These are phyloP conservation scores for Pyrrhoderma noxium DNA, from an alignment of 1,284 basidiomycete genomes.

Conservation along the genomic window DNA sequence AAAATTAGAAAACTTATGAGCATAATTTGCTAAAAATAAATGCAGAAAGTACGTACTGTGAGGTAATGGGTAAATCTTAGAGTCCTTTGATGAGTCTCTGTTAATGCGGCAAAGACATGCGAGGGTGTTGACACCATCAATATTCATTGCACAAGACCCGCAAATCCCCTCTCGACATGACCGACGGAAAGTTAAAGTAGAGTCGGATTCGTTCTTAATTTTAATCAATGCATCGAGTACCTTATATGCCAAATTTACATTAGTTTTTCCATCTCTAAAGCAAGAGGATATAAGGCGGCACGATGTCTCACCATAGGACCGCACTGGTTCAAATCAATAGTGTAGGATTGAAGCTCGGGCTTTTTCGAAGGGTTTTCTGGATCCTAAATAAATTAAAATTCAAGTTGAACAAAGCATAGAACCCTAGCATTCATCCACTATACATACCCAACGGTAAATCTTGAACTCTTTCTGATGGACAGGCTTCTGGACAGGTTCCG, in stretches of 20 bases:
- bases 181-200: constrained; percentile 92
- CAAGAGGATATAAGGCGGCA: constrained; percentile 3
- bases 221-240: constrained; percentile 93
- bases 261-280: background rate
- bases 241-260: constrained; percentile 28
- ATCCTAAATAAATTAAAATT: constrained; percentile 49
- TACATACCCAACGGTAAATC: constrained; percentile 89
- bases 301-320: constrained; percentile 80
- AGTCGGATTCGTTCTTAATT: constrained; percentile 98
- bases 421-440: background rate
- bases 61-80: constrained; percentile 97
- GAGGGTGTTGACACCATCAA: constrained; percentile 95
- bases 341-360: constrained; percentile 88
- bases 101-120: constrained; percentile 97
- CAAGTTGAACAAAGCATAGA: background rate
- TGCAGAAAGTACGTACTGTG: constrained; percentile 66
- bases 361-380: constrained; percentile 93
- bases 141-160: constrained; percentile 99
- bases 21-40: background rate
- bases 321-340: constrained; percentile 88
- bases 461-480: constrained; percentile 79
- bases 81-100: constrained; percentile 60
- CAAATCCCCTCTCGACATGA: constrained; percentile 98
- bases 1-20: background rate
- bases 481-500: constrained; percentile 34